Conservation (phyloP, 192 early-diverging fungal species). For the Gonapodya prolifera region DNA sequence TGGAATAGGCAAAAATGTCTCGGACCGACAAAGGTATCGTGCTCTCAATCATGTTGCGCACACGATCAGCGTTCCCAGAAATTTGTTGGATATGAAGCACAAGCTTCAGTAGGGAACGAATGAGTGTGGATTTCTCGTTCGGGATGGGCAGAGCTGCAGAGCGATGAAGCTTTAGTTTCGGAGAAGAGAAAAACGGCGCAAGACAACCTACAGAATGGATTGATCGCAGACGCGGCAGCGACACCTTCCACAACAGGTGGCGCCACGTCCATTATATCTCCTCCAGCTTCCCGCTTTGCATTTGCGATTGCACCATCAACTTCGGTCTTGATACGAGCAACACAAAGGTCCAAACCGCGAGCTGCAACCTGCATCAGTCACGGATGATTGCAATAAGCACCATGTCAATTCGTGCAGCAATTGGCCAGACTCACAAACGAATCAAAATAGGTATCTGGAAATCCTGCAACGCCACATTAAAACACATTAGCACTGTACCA, state of each 20-base stretch:
- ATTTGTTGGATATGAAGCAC: slow-evolving; percentile 88
- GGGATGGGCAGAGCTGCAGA: slow-evolving; percentile 28
- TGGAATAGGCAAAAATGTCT: slow-evolving; percentile 56
- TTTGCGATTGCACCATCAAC: neutral
- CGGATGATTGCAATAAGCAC: too few relatives aligned
- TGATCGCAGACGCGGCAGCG: neutral
- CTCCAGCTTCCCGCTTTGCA: neutral
- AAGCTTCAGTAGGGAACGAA: slow-evolving; percentile 85
- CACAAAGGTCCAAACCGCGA: too few relatives aligned
- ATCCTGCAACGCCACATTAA: slow-evolving; percentile 71
- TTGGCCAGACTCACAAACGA: too few relatives aligned
- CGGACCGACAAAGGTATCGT: slow-evolving; percentile 62
- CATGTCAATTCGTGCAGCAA: too few relatives aligned
- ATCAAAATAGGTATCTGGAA: too few relatives aligned
- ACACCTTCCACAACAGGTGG: neutral
- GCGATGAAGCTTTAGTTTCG: neutral
- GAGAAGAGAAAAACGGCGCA: neutral
- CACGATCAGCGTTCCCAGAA: slow-evolving; percentile 73
- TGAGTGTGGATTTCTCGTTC: slow-evolving; percentile 56
- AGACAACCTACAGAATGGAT: neutral
- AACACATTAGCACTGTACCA: slow-evolving; percentile 63
- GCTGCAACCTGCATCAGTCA: too few relatives aligned
- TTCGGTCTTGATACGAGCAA: neutral
- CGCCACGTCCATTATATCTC: neutral
- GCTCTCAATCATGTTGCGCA: slow-evolving; percentile 92